Base-by-base conservation (phyloP, 441 rosid genomes). In the Caryocar brasiliense region DNA sequence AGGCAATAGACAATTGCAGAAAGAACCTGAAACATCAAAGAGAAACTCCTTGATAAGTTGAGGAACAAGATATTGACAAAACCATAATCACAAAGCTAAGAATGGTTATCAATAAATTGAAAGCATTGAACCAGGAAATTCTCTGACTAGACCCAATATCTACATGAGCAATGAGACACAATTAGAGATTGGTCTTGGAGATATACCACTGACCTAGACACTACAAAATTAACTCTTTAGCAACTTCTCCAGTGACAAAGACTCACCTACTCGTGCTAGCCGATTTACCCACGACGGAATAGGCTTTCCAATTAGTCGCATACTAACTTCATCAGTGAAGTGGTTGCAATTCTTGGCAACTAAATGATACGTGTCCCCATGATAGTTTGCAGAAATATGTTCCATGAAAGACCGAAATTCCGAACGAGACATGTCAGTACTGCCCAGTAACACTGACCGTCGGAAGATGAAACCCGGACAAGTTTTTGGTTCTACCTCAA, bases 311-410 rank as follows among this genome's bases (percentile, higher is more conserved):
- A 85, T 83, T 40, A 86, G 69, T 59, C 53, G 78, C 68, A 47
- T 24, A 62, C 87, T 77, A 14, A 84, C 93, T 54, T 92, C 95
- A 56, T 85, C 80, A 0, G 97, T 77, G 53, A 92, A 92, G 81
- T 88, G 99, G 72, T 92, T 92, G 79, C 97, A 92, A 58, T 92
- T 92, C 81, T 92, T 92, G 54, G 92, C 86, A 66, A 92, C 85
- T 83, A 92, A 76, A 81, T 82, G 97, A 59, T 92, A 92, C 2
- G 86, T 73, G 53, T 88, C 93, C 26, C 99, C 97, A 37, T 79
- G 90, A 65, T 79, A 88, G 39, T 75, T 78, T 56, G 76, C 63
- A 30, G 97, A 83, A 52, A 88, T 61, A 53, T 63, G 79, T 57
- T 86, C 99, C 85, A 92, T 82, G 75, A 82, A 86, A n/a, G 79